Base-by-base conservation (phyloP, 129 eudicot species). In the Lonicera japonica region DNA sequence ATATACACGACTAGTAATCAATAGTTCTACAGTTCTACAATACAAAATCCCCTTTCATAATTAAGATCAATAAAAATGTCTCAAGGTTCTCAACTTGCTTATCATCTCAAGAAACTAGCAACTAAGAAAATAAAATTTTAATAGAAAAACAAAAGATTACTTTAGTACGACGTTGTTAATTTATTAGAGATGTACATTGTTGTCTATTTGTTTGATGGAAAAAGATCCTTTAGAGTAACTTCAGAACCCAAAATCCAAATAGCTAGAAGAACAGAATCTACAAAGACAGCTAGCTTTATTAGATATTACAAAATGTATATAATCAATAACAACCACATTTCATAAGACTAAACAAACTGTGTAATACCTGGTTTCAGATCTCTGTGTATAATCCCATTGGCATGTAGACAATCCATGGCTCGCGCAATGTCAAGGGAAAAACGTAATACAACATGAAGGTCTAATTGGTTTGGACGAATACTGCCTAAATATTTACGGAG, bases 401-500 rank as follows among this genome's bases (percentile, higher is more conserved):
- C 91, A 85, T 92, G 99, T 61, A 92, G 85, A 64, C 99, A 92
- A 39, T 92, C 96, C 88, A 92, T 71, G 46, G 95, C 99, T 64
- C 77, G 82, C 64, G 99, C 96, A 82, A 92, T 85, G 79, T 92
- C 96, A 73, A 92, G 86, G n/a, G 99, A 83, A 84, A 77, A 92
- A 53, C 77, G 80, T 63, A 92, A 56, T 5, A 86, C 99, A 62
- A 80, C 80, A 67, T 56, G 84, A 63, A 88, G 82, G 46, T 88
- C 99, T 51, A 92, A 63, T 55, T 74, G 81, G 62, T 79, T 80
- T 53, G 99, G 99, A 67, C 99, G 96, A 64, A 88, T 70, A 54
- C 85, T 82, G 34, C 73, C 74, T 2, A 92, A 76, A 70, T 88
- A 88, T 71, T 88, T 92, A 64, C 99, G 81, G 22, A 92, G 88